Evolutionary conservation across 306 rosid species (phyloP), one percentile per base, ranked within the genome.

Genomic region (Inga oerstediana): DNA sequence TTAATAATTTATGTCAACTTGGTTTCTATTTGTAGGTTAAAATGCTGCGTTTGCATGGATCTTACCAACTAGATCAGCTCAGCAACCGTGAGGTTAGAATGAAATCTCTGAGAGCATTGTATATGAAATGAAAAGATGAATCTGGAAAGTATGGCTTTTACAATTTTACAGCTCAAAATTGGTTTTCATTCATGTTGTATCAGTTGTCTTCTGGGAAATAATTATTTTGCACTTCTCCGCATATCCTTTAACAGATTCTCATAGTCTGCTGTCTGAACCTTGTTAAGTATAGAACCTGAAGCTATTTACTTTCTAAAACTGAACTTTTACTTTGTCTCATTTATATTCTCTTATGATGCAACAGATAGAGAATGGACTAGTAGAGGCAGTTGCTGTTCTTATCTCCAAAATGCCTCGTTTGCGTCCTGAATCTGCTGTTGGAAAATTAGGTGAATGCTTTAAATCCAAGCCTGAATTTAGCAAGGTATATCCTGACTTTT

Each of bases 331-430:
- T 77, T 82, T 86, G 68, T 78, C 84, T 87, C 74, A 78, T 82
- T 77, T 74, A 45, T 58, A 49, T 66, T n/a, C 34, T 68, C 80
- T 10, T 82, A 58, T 81, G 81, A 74, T 79, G 80, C 49, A 77
- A 73, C 89, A 95, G 99, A 81, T 86, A 64, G 99, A 95, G 86
- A 95, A 95, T 85, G 99, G 99, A 75, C 89, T 91, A 72, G 98
- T 95, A 64, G 99, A 95, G 90, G 89, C 97, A 72, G 97, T 95
- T 66, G 97, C 96, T 82, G 83, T 91, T 87, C 93, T 95, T 74
- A 90, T 95, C 88, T 92, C 98, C 79, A 90, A 91, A 87, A 92
- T 86, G 92, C 99, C 98, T 43, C 93, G 94, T 69, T 59, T 92
- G 86, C 90, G 98, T 75, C 93, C 86, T 66, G 92, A 90, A 78